phyloP scores from a whole-genome alignment of 2,329 filamentous ascomycete species.

The Aspergillus puulaauensis region DNA sequence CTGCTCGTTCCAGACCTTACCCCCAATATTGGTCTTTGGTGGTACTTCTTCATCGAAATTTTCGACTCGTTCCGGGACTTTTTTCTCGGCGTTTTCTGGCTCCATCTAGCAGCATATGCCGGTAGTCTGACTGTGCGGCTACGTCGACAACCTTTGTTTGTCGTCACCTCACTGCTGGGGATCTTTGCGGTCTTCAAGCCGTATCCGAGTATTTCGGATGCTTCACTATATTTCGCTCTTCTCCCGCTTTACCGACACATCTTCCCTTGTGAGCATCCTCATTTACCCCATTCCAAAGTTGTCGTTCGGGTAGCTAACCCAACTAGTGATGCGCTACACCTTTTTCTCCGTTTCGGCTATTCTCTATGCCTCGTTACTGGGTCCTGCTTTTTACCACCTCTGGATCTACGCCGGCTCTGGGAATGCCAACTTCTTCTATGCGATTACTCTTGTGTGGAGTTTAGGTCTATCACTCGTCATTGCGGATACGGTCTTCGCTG shows the following conservation, averaged over 20 bases:
- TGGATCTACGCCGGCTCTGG: constrained; percentile 98
- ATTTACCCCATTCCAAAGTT: not conserved
- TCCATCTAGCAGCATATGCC: constrained; percentile 88
- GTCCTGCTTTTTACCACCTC: constrained; percentile 92
- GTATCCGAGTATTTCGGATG: constrained; percentile 90
- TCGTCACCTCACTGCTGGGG: constrained; percentile 79
- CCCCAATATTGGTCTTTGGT: constrained; percentile 95
- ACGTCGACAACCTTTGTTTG: constrained; percentile 80
- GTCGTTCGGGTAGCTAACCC: constrained; percentile 26
- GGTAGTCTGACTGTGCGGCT: constrained; percentile 81
- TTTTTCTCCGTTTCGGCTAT: constrained; percentile 82
- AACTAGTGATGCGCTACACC: constrained; percentile 80
- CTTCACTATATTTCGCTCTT: constrained; percentile 78
- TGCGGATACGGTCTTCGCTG: constrained; percentile 83
- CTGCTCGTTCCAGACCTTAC: constrained; percentile 88
- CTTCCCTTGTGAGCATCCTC: constrained; percentile 65
- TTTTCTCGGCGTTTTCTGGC: constrained; percentile 97
- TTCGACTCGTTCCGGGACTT: constrained; percentile 97
- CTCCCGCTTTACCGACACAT: constrained; percentile 87
- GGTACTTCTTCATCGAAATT: constrained; percentile 99
- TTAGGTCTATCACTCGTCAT: constrained; percentile 82
- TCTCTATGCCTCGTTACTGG: constrained; percentile 83
- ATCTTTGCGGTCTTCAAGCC: constrained; percentile 96
- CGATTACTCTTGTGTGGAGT: constrained; percentile 98
- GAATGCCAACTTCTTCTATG: constrained; percentile 99